Percentiles rank a stretch among this genome's conserved stretches.
These are phyloP conservation scores for Phtheirospermum japonicum DNA, from an alignment of 257 asterid genomes.

Conservation along the genomic window DNA sequence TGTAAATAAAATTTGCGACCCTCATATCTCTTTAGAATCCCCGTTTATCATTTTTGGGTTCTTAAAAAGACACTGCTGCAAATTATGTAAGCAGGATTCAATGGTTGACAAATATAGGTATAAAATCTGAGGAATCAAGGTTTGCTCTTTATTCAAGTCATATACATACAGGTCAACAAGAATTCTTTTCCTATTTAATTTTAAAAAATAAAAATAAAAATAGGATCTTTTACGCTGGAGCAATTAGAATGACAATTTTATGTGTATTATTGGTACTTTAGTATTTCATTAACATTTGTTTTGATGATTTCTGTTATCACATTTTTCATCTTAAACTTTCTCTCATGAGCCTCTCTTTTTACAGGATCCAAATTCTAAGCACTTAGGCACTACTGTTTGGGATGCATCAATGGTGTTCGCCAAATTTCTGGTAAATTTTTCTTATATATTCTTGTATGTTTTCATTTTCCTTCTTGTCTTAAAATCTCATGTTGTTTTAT, in stretches of 20 bases:
- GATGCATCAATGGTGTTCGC: conserved; percentile 97
- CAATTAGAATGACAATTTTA: not conserved
- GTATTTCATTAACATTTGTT: not conserved
- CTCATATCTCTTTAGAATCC: conserved; percentile 9
- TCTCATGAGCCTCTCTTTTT: conserved; percentile 15
- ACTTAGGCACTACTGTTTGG: conserved; percentile 97
- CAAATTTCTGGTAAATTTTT: conserved; percentile 89
- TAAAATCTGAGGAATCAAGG: too few species aligned
- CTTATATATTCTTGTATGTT: conserved; percentile 5
- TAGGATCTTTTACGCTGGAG: not conserved
- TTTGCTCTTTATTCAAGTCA: too few species aligned
- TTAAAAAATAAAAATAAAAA: not conserved
- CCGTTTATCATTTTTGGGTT: not conserved
- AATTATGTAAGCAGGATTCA: not conserved
- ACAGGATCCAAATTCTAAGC: conserved; percentile 97
- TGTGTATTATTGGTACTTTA: not conserved
- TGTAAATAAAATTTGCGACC: not conserved
- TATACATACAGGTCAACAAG: too few species aligned
- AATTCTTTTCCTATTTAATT: too few species aligned
- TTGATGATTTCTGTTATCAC: not conserved
- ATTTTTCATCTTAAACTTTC: conserved; percentile 12
- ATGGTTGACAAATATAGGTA: too few species aligned
- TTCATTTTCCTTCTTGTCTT: conserved; percentile 12
- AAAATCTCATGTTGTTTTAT: conserved; percentile 11
- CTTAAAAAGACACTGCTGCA: not conserved